Base-by-base conservation (phyloP, 805 yeast species). In the Lipomyces spencermartinsiae region DNA sequence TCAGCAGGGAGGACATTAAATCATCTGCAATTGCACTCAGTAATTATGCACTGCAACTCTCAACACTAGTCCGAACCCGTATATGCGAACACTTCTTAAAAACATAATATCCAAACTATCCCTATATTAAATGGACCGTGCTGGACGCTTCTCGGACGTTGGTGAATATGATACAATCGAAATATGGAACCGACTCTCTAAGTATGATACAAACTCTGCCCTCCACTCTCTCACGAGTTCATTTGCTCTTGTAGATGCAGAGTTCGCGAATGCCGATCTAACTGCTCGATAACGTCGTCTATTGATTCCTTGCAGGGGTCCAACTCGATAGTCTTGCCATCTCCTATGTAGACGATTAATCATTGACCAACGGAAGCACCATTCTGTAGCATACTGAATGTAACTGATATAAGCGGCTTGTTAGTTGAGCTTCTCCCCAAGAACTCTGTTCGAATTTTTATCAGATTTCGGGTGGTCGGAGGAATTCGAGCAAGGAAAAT, bases 241-340 rank as follows among this genome's bases (percentile, higher is more conserved):
- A 66, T 34, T 49, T 66, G 69, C 39, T 92, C 97, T 75, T 90
- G 83, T 73, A 93, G 83, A 68, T 87, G 87, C 73, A 93, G 80
- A 74, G 87, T 85, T 79, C 97, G 87, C 9, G 97, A 92, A 76
- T 93, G 96, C 65, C 90, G 83, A 76, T 93, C 96, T 71, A 94
- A 87, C 68, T 83, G 78, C 63, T 86, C 88, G 9, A 85, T 80
- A 73, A 93, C 79, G 72, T 93, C 97, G 25, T 79, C 81, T 67
- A 91, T 84, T 7, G 80, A 80, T 74, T 84, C 78, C 7, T 74
- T 75, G 1, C 83, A 77, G 9, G 97, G 97, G 76, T 92, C 91
- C 5, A 87, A 86, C 63, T 83, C 84, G 80, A 91, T 79, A 4
- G 83, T 84, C 61, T 87, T 85, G 75, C 93, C 94, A 78, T 93